Base-by-base conservation (phyloP, 106 monocot genomes). In the Phalaenopsis equestris region DNA sequence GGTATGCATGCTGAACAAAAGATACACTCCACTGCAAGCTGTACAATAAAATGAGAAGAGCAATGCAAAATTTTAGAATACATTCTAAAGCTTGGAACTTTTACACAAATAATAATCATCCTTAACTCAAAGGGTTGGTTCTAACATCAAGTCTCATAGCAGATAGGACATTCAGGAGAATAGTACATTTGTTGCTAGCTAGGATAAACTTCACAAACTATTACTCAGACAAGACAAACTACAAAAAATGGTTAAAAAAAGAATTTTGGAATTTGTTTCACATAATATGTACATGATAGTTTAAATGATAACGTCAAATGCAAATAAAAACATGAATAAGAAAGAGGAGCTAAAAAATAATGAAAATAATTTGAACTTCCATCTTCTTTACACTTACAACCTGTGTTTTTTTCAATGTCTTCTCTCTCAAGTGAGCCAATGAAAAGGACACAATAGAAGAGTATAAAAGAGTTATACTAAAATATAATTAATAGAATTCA, bases 1-100 rank as follows among this genome's bases (percentile, higher is more conserved):
- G 93, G 91, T 68, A 99, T 94, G 72, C 99, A 99, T 61, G 99
- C 99, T 76, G 95, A 99, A 85, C 99, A 95, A 83, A 99, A 99
- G 72, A 99, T 95, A 75, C 99, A 99, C 84, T 99, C 99, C 77
- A 99, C 99, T 84, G 89, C 90, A 86, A 99, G 95, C 99, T 99
- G 95, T 18, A 83, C 18, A 61, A 61, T 41, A 39, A 70, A 39
- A 65, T 8, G 23, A 65, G 14, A 12, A 70, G 38, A 38, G 39
- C 70, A 16, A 14, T 70, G 8, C 15, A 12, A 38, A 23, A 70
- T 70, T 39, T 70, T 14, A 70, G 61, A 61, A 61, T 61, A 39
- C 70, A 70, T 39, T 39, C 10, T 38, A 70, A 38, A 70, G 19
- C 70, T 14, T 37, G 2, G 15, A 39, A 30, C n/a, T 30, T 65